Evolutionary conservation across 164 flowering plant genomes (phyloP).

Genomic region (Tinospora cordifolia): DNA sequence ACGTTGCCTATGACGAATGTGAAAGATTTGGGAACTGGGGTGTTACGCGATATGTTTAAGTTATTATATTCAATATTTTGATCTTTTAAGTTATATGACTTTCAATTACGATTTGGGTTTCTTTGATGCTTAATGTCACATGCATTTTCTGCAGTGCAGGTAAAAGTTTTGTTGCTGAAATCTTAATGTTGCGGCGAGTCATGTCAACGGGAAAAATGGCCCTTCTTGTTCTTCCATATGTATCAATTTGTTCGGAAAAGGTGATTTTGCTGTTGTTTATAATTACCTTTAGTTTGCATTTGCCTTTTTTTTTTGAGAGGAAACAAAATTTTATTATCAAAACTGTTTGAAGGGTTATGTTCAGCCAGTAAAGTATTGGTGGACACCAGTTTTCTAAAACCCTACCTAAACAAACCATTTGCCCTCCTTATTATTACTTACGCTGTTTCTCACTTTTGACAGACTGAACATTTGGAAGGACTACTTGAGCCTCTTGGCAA

Average conservation of each 20-base stretch:
- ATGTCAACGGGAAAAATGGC: conserved; percentile 77
- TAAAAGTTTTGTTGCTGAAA: conserved; percentile 97
- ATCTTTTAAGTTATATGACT: not conserved
- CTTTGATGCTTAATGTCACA: not conserved
- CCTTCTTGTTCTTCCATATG: conserved; percentile 96
- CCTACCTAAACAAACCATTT: too few species aligned
- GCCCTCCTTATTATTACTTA: too few species aligned
- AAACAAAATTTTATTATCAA: too few species aligned
- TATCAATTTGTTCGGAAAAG: conserved; percentile 95
- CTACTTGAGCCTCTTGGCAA: conserved; percentile 82
- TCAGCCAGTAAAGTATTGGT: too few species aligned
- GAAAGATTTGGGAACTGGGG: too few species aligned
- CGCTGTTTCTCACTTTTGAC: conserved; percentile 12
- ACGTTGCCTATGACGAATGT: too few species aligned
- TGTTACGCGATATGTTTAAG: too few species aligned
- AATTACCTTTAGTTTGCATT: not conserved
- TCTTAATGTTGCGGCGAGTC: conserved; percentile 80
- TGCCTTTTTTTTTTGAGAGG: too few species aligned
- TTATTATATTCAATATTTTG: not conserved
- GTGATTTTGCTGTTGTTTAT: conserved; percentile 27
- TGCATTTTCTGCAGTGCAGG: conserved; percentile 62
- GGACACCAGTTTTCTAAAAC: too few species aligned
- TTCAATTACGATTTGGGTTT: too few species aligned
- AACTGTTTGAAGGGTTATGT: too few species aligned
- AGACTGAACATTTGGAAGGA: conserved; percentile 89